phyloP scores from a whole-genome alignment of 139 green algal species.

The Dunaliella primolecta region DNA sequence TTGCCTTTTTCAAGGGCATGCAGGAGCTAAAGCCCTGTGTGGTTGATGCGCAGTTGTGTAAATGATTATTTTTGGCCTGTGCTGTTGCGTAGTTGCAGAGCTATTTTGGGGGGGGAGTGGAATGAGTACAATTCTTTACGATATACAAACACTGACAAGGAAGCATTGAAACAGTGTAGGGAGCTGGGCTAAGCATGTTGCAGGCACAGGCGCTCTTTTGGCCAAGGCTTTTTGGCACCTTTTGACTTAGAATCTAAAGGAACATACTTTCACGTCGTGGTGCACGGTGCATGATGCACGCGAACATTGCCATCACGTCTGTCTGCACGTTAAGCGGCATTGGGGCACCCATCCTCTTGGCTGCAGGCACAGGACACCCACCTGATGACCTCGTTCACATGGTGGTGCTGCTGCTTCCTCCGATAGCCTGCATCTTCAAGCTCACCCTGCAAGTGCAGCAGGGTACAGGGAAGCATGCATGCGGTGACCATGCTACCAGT shows the following conservation, averaged over 20 bases:
- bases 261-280: neutral
- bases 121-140: no score
- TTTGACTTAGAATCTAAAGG: neutral
- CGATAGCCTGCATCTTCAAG: neutral
- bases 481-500: neutral
- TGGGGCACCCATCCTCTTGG: neutral
- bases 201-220: no score
- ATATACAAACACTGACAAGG: no score
- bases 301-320: neutral
- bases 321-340: neutral
- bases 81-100: no score
- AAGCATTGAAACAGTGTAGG: no score
- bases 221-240: neutral
- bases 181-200: no score
- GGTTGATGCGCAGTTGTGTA: no score
- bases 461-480: neutral
- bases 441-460: neutral
- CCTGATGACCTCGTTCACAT: neutral
- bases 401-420: neutral
- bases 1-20: no score
- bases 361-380: no score
- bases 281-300: neutral
- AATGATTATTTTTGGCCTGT: no score
- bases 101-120: no score
- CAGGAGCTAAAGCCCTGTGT: no score